Conservation (phyloP, 208 protist genomes). For the Trichomonas tenax region DNA sequence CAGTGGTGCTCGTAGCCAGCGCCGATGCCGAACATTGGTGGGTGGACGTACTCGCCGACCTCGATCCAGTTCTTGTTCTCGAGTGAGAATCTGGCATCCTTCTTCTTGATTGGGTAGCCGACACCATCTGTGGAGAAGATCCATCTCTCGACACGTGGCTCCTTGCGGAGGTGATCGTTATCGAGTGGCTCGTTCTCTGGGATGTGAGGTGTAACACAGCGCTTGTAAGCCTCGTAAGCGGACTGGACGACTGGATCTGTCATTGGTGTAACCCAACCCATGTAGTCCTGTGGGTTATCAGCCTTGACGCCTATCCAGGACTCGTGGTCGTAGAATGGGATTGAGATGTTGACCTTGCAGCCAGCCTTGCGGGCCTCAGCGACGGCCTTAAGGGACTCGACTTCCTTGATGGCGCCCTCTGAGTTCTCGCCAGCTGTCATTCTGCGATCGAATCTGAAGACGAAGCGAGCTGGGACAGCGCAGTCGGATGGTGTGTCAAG, state of each 20-base stretch:
- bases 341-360: neutral
- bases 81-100: neutral
- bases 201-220: neutral
- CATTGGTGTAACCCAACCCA: neutral
- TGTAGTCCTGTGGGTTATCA: neutral
- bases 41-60: neutral
- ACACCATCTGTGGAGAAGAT: slow-evolving; percentile 2
- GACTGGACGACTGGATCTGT: neutral
- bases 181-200: neutral
- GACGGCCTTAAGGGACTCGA: neutral
- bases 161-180: neutral
- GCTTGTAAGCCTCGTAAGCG: neutral
- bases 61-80: neutral
- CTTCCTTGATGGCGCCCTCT: neutral
- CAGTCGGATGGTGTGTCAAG: neutral
- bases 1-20: slow-evolving; percentile 6
- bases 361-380: neutral
- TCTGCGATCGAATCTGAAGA: neutral
- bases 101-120: neutral
- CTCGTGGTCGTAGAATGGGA: neutral
- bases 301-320: neutral
- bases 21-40: slow-evolving; percentile 15
- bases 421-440: neutral
- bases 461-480: neutral
- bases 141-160: neutral